Percentiles rank a stretch among this genome's conserved stretches.
phyloP scores from a whole-genome alignment of 140 eudicot species.

The Flaveria floridana region DNA sequence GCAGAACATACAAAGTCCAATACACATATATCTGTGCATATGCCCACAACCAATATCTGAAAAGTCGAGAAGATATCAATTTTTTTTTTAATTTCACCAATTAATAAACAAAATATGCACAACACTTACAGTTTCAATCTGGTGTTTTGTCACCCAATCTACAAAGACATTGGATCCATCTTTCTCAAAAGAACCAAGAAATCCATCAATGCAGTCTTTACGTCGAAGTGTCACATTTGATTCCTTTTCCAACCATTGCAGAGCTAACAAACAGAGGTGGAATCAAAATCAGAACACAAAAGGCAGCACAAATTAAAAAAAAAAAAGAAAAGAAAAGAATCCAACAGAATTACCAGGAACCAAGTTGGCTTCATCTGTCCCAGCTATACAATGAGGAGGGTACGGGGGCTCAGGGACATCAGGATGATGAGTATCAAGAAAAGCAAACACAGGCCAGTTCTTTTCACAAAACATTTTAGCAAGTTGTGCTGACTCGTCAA shows the following conservation, averaged over 20 bases:
- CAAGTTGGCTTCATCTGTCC: constrained; percentile 73
- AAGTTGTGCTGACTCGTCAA: constrained; percentile 62
- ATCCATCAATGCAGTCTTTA: constrained; percentile 92
- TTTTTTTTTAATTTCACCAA: neutral
- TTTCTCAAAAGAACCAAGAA: constrained; percentile 74
- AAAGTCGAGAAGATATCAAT: neutral
- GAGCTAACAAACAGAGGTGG: constrained; percentile 40
- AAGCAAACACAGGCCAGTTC: constrained; percentile 80
- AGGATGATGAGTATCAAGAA: constrained; percentile 85
- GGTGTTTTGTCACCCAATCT: constrained; percentile 70
- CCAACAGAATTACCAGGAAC: constrained; percentile 58
- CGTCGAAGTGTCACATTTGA: constrained; percentile 67
- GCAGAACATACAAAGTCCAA: constrained; percentile 77
- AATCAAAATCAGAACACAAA: constrained; percentile 21
- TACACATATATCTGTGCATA: constrained; percentile 83
- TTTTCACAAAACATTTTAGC: constrained; percentile 66
- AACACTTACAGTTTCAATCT: constrained; percentile 64
- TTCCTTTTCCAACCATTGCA: constrained; percentile 79
- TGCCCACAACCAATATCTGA: constrained; percentile 77
- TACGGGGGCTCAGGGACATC: constrained; percentile 87
- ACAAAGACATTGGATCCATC: constrained; percentile 84
- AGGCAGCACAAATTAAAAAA: neutral
- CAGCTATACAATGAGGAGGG: constrained; percentile 89
- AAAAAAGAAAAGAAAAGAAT: neutral
- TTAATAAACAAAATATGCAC: constrained; percentile 1